Base-by-base conservation (phyloP, 257 asterid genomes). In the Ilex asprella region DNA sequence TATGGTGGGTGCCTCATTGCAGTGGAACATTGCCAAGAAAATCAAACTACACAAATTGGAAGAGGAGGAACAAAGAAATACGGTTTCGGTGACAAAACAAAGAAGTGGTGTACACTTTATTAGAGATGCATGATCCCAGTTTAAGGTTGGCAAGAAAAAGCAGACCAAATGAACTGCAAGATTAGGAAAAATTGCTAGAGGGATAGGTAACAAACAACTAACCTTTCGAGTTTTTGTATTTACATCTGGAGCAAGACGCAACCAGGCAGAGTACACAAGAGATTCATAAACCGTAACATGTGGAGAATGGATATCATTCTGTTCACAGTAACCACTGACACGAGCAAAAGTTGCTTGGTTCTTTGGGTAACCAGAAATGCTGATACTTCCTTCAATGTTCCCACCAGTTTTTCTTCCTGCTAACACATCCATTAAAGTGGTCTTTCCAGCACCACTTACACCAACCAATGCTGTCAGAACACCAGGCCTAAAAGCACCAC, bases 351-450 rank as follows among this genome's bases (percentile, higher is more conserved):
- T 89, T 12, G 87, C 55, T 72, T 89, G 97, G 35, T 86, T 86
- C 82, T 89, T 86, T 41, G 91, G 89, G 70, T 81, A 84, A n/a
- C 97, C 97, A 27, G 97, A 86, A 64, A 89, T 82, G 63, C 65
- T 81, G 74, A 89, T 84, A 61, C 46, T 79, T 75, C 95, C 97
- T 74, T 89, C 95, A 32, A 76, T 82, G 49, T 73, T 67, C 13
- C 97, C 97, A 5, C 93, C 91, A 0, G 97, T 89, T 66, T 89
- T 89, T 58, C 95, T 76, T 67, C 97, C 97, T 1, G 97, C 97
- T 79, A 89, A 79, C 41, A 86, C 97, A 60, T 89, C 97, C 97
- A 89, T 86, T 67, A 89, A 62, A 0, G 95, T 89, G 11, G 97
- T 89, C 80, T 89, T 89, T 30, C 97, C 97, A 15, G 97, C 97